Evolutionary conservation across 2,329 filamentous ascomycete genomes (phyloP).

Genomic region (Fusarium irregulare): DNA sequence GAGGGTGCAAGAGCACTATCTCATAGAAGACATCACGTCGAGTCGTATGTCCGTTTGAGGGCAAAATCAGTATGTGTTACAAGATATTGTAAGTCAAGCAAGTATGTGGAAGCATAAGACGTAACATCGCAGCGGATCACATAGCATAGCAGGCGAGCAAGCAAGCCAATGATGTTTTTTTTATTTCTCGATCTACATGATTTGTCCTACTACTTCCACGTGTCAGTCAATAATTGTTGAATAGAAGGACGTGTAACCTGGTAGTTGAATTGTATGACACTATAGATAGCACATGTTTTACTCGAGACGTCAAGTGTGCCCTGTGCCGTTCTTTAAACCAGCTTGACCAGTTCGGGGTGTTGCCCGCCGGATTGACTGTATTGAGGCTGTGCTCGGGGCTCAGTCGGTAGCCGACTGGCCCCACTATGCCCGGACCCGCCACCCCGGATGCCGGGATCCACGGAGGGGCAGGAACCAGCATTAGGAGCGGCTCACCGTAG

Average conservation of each 20-base stretch:
- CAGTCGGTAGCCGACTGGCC: conserved; percentile 3
- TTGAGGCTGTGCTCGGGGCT: conserved; percentile 28
- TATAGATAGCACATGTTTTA: neutral
- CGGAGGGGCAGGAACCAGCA: conserved; percentile 9
- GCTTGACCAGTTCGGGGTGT: neutral
- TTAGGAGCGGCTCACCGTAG: conserved; percentile 34
- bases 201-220: conserved; percentile 6
- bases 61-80: conserved; percentile 7
- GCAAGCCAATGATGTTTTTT: conserved; percentile 22
- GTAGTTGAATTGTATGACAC: neutral
- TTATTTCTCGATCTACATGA: neutral
- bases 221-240: neutral
- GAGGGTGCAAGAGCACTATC: conserved; percentile 1
- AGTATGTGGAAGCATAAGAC: conserved; percentile 13
- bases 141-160: conserved; percentile 32
- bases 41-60: neutral
- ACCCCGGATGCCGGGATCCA: conserved; percentile 39
- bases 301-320: neutral
- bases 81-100: conserved; percentile 13
- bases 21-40: conserved; percentile 5
- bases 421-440: conserved; percentile 30
- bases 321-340: neutral
- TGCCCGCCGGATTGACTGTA: neutral
- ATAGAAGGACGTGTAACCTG: neutral
- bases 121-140: neutral